Evolutionary conservation across 1,284 basidiomycete species (phyloP).

Genomic region (Naganishia liquefaciens): DNA sequence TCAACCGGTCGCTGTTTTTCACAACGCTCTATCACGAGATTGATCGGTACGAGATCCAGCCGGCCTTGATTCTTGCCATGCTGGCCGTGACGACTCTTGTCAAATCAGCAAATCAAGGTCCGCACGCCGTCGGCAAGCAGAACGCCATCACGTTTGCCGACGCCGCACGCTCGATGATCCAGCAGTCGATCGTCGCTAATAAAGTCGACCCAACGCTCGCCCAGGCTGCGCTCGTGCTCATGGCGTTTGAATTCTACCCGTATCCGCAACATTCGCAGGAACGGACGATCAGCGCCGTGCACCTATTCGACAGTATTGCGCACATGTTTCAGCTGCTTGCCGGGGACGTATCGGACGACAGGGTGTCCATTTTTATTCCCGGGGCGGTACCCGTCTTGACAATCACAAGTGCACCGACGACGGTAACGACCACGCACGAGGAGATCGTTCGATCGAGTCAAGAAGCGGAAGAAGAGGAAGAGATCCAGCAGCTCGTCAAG

Average conservation of each 20-base stretch:
- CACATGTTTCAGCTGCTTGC: slow-evolving; percentile 33
- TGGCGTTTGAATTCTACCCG: slow-evolving; percentile 42
- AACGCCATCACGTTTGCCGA: slow-evolving; percentile 39
- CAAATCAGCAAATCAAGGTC: slow-evolving; percentile 34
- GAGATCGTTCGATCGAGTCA: slow-evolving; percentile 13
- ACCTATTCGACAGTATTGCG: slow-evolving; percentile 37
- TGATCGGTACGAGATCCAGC: slow-evolving; percentile 34
- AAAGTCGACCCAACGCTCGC: slow-evolving; percentile 37
- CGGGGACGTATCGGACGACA: slow-evolving; percentile 31
- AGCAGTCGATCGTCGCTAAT: slow-evolving; percentile 37
- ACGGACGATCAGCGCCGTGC: slow-evolving; percentile 35
- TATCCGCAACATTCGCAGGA: slow-evolving; percentile 38
- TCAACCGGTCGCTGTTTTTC: slow-evolving; percentile 38
- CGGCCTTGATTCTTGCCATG: slow-evolving; percentile 40
- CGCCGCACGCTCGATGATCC: slow-evolving; percentile 39
- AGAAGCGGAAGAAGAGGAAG: slow-evolving; percentile 23
- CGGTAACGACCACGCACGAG: not conserved
- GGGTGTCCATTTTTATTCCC: slow-evolving; percentile 27
- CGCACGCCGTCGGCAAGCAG: slow-evolving; percentile 31
- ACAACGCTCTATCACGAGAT: slow-evolving; percentile 25
- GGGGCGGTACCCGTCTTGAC: slow-evolving; percentile 27
- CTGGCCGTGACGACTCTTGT: slow-evolving; percentile 40
- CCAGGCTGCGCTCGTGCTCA: slow-evolving; percentile 41
- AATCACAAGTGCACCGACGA: not conserved
- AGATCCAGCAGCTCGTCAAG: slow-evolving; percentile 10